phyloP scores from a whole-genome alignment of 2,329 filamentous ascomycete species.

The Aspergillus aculeatinus region DNA sequence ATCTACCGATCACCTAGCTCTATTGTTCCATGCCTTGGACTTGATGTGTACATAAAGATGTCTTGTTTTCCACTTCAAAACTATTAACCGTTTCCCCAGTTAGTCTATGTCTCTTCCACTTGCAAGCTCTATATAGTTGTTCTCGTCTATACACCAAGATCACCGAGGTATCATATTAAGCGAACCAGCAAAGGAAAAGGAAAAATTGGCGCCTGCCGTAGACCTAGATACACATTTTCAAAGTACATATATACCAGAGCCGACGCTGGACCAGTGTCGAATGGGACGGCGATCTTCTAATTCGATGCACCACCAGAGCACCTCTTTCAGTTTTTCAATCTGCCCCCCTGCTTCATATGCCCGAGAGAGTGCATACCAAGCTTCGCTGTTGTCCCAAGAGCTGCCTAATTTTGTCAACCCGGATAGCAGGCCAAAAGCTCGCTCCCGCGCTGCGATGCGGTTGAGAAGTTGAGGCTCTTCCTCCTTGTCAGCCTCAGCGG shows the following conservation, averaged over 20 bases:
- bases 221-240: slow-evolving; percentile 28
- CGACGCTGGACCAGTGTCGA: slow-evolving; percentile 73
- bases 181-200: slow-evolving; percentile 13
- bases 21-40: slow-evolving; percentile 2
- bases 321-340: slow-evolving; percentile 82
- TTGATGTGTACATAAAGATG: slow-evolving; percentile 39
- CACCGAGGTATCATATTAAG: slow-evolving; percentile 30
- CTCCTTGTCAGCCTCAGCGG: slow-evolving; percentile 16
- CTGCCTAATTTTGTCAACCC: slow-evolving; percentile 79
- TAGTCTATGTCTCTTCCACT: slow-evolving; percentile 3
- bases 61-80: slow-evolving; percentile 29
- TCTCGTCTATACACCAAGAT: slow-evolving; percentile 15
- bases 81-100: slow-evolving; percentile 17
- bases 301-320: slow-evolving; percentile 96
- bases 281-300: slow-evolving; percentile 82
- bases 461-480: slow-evolving; percentile 70
- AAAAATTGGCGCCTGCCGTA: slow-evolving; percentile 5
- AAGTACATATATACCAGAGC: slow-evolving; percentile 65
- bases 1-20: slow-evolving; percentile 4
- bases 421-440: slow-evolving; percentile 80
- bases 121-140: slow-evolving; percentile 8
- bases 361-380: slow-evolving; percentile 84
- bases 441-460: slow-evolving; percentile 82
- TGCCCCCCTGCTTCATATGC: slow-evolving; percentile 87
- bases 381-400: slow-evolving; percentile 89